Evolutionary conservation across 2,329 filamentous ascomycete genomes (phyloP), one percentile per base, ranked within the genome.

Genomic region (Arthrobotrys megalospora): DNA sequence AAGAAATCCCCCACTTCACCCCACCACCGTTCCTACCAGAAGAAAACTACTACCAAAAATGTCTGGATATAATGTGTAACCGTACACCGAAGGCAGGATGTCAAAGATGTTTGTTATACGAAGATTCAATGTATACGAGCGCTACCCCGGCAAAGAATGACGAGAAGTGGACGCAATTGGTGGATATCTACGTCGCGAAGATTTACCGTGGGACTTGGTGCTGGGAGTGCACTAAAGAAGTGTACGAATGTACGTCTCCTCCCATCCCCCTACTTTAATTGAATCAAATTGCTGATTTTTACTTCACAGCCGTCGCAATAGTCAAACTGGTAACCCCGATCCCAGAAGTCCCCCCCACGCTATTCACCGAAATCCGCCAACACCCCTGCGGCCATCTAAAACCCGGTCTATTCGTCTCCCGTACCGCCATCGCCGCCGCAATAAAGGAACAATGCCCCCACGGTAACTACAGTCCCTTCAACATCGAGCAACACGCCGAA

Each of bases 51-150:
- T 78, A 78, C 32, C 50, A 63, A 34, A 52, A 36, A 58, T 78
- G 75, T 24, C 45, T 78, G 6, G 67, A 62, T 38, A 72, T 78
- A 14, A 63, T 78, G 63, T 67, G 75, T n/a, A 72, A 78, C 16
- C 43, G 67, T 3, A 47, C 52, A 2, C 34, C 50, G 8, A 43
- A 71, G 24, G 12, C 32, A 10, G 66, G 60, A 0, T 78, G 75
- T 48, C 67, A 72, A 14, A 36, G 67, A 45, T 72, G 75, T 45
- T 34, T 78, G 3, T 11, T 65, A 7, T 66, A 63, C 43, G 62
- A 71, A 11, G 36, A 38, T 2, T 19, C 28, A 32, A 64, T 76
- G 64, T 76, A 69, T 45, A 48, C 19, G 21, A 45, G 34, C 6
- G 11, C 24, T 14, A 62, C 12, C 1, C 24, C 21, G 8, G 47